Conservation (phyloP, 2,329 filamentous ascomycete species). For the Stachybotrys echinatus region DNA sequence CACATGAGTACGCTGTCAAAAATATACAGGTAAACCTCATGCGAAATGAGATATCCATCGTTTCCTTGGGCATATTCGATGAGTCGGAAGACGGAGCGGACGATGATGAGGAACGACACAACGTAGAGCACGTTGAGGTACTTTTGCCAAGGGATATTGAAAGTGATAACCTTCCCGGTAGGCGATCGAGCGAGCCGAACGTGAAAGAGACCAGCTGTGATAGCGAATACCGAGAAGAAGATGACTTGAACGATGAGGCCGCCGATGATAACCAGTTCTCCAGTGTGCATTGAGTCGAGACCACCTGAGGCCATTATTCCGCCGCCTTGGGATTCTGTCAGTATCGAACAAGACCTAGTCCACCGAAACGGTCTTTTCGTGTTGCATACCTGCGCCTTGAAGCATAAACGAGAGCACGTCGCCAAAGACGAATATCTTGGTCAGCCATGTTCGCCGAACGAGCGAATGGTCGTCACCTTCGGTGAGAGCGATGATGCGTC, state of each 20-base stretch:
- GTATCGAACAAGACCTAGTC: too few relatives aligned
- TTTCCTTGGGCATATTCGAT: slow-evolving; percentile 34
- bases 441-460: slow-evolving; percentile 37
- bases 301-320: slow-evolving; percentile 14
- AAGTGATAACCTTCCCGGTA: slow-evolving; percentile 5
- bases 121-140: slow-evolving; percentile 21
- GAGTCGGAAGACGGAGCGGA: slow-evolving; percentile 35
- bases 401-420: slow-evolving; percentile 40
- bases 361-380: neutral
- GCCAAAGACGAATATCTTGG: slow-evolving; percentile 47
- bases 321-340: slow-evolving; percentile 9
- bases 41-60: slow-evolving; percentile 20
- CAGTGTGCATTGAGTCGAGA: slow-evolving; percentile 17
- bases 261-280: slow-evolving; percentile 42
- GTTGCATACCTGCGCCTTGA: slow-evolving; percentile 15
- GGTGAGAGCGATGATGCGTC: slow-evolving; percentile 30
- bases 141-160: slow-evolving; percentile 23
- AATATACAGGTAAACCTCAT: slow-evolving; percentile 24
- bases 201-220: slow-evolving; percentile 41
- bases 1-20: slow-evolving; percentile 27
- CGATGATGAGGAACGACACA: slow-evolving; percentile 27
- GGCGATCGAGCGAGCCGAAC: slow-evolving; percentile 12
- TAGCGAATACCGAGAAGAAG: slow-evolving; percentile 49
- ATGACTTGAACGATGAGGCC: slow-evolving; percentile 50
- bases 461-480: slow-evolving; percentile 33